Evolutionary conservation across 2,329 filamentous ascomycete species (phyloP), one percentile per base, ranked within the genome.

Genomic region (Colletotrichum sublineola): DNA sequence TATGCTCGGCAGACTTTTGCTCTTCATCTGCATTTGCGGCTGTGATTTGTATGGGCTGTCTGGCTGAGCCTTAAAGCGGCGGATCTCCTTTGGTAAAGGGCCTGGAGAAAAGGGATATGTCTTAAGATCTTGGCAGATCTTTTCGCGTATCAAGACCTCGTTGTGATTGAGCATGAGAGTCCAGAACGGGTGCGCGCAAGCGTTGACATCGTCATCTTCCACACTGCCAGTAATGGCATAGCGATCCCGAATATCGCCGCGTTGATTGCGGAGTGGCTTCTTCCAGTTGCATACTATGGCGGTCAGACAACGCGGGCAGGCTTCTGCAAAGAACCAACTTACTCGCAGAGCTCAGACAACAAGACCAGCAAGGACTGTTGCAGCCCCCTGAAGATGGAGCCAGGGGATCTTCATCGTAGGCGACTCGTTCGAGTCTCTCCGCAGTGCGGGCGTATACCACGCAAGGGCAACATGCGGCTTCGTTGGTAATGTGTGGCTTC

Each of bases 61-160:
- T 46, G 42, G 31, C 31, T 57, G 63, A 14, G 63, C n/a, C 40
- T 61, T 67, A 56, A 71, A 71, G 38, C 63, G 68, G 24, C 68
- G 68, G 24, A 55, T 67, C 57, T 61, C 68, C 56, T 60, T 67
- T 24, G 68, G 68, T 46, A 56, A 56, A 29, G 52, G 24, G 12
- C 56, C 55, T 12, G 53, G 40, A 18, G 36, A 46, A 29, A 48
- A 68, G 15, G 55, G 46, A 33, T 67, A 38, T 11, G 44, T 62
- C 18, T 53, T 42, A 18, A 68, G 46, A 20, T 68, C 58, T n/a
- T 38, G 42, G 44, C 65, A 68, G 8, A 71, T 67, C 42, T 58
- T 71, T 31, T 69, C 70, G 5, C 70, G 70, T n/a, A 70, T 18
- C 9, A 48, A 33, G 20, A 73, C 67, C 48, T 73, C 70, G 7